Percentiles rank a stretch among this genome's conserved stretches.
Evolutionary conservation across 1,284 basidiomycete species (phyloP).

Genomic region (Trametes polyzona): DNA sequence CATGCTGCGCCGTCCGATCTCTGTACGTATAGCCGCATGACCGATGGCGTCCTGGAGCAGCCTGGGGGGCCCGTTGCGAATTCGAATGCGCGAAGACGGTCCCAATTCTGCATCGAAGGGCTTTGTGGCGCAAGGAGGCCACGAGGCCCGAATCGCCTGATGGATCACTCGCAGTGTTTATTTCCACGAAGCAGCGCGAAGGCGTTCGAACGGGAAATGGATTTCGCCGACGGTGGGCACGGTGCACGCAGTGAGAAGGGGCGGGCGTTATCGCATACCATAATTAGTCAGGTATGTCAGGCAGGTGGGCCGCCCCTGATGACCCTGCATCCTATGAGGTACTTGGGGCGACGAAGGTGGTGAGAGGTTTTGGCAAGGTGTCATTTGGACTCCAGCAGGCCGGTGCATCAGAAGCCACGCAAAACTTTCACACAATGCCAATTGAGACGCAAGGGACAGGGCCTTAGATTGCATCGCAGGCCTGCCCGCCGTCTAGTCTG

Average conservation of each 20-base stretch:
- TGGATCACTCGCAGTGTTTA: slow-evolving; percentile 18
- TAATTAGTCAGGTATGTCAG: slow-evolving; percentile 20
- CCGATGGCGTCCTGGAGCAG: not conserved
- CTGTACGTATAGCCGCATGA: slow-evolving; percentile 10
- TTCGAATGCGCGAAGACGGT: slow-evolving; percentile 4
- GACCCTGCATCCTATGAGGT: slow-evolving; percentile 28
- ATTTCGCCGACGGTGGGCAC: slow-evolving; percentile 20
- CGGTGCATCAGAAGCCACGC: slow-evolving; percentile 22
- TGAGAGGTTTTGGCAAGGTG: slow-evolving; percentile 18
- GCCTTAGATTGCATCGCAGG: slow-evolving; percentile 11
- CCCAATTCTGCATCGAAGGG: slow-evolving; percentile 15
- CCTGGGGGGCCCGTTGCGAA: not conserved
- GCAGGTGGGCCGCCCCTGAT: slow-evolving; percentile 18
- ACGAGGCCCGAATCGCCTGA: too few relatives aligned
- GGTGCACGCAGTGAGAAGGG: slow-evolving; percentile 18
- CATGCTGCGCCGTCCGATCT: slow-evolving; percentile 2
- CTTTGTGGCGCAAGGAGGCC: slow-evolving; percentile 25
- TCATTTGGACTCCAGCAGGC: slow-evolving; percentile 10
- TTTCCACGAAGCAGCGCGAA: slow-evolving; percentile 12
- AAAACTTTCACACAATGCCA: slow-evolving; percentile 19
- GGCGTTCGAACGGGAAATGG: slow-evolving; percentile 12
- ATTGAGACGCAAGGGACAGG: slow-evolving; percentile 12
- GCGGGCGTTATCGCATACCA: slow-evolving; percentile 16
- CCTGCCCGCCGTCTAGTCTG: not conserved
- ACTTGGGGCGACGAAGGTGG: slow-evolving; percentile 16